Conservation (phyloP, 2,329 filamentous ascomycete species). For the Fusarium sp. region DNA sequence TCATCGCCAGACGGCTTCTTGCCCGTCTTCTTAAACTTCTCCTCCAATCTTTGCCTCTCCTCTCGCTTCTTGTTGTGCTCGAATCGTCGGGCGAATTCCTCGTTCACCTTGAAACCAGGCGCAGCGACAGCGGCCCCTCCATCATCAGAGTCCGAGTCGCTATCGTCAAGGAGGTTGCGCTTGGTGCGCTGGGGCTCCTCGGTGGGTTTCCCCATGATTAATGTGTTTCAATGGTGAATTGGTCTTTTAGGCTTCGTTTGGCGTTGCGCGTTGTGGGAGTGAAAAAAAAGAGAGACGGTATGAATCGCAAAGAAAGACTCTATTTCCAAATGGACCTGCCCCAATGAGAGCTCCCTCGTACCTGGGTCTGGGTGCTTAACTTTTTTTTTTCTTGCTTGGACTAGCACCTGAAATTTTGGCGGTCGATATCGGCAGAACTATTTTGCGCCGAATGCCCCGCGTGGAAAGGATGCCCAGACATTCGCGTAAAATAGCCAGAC, state of each 20-base stretch:
- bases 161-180: constrained; percentile 68
- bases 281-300: constrained; percentile 12
- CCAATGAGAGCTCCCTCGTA: constrained; percentile 31
- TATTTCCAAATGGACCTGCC: constrained; percentile 28
- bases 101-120: constrained; percentile 82
- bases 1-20: constrained; percentile 56
- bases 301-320: constrained; percentile 10
- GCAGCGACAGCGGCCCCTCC: constrained; percentile 55
- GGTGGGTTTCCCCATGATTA: constrained; percentile 34
- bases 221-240: not conserved
- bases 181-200: constrained; percentile 55
- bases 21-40: constrained; percentile 76
- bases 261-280: not conserved
- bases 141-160: constrained; percentile 62
- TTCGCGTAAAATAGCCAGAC: constrained; percentile 8
- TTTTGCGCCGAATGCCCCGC: constrained; percentile 4
- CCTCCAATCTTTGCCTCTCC: constrained; percentile 84
- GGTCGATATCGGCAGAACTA: constrained; percentile 38
- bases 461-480: not conserved
- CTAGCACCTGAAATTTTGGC: constrained; percentile 48
- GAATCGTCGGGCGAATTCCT: constrained; percentile 88
- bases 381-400: constrained; percentile 47
- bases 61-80: constrained; percentile 98
- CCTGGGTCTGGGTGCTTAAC: constrained; percentile 16
- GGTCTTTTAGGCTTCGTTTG: not conserved